Evolutionary conservation across 1,284 basidiomycete species (phyloP), one percentile per base, ranked within the genome.

Genomic region (Ustilago shanxiensis): DNA sequence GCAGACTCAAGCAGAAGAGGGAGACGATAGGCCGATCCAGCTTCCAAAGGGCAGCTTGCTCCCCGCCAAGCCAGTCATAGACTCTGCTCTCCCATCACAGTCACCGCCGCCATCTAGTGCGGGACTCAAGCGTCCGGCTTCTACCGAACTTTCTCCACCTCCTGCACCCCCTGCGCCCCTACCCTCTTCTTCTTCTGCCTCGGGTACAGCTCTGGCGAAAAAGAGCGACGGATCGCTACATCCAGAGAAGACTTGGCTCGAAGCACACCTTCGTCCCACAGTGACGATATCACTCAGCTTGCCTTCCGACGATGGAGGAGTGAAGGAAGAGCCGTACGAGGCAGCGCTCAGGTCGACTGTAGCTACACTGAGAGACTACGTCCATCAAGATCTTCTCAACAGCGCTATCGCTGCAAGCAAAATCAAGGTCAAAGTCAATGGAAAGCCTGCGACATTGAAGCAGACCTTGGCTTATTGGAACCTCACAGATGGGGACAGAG

Each of bases 391-490:
- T 44, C 57, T 78, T 24, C 59, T 86, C n/a, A 61, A 72, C 16
- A 74, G 67, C 24, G 49, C 57, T 16, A 62, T 85, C 13, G 83
- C 81, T 4, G 83, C 80, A 3, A 79, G 75, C 56, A 84, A 83
- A 66, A 66, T 86, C 39, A 82, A 79, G 47, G 64, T 86, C 49
- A 77, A 69, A 60, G 69, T 83, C 29, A 71, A 71, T 14, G 77
- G 77, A 8, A 80, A 70, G 61, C 64, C 76, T 11, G 77, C 79
- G 26, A 86, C 83, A 35, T 63, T 84, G 59, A 83, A 80, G 56
- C 81, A 84, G 67, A 81, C 77, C 20, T 60, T 85, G 41, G 84
- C 83, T 11, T 70, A 75, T 53, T 85, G 82, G 82, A 85, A 85
- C 44, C 33, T 85, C 57, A 61, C 60, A 5, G 79, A 84, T 50